phyloP scores from a whole-genome alignment of 116 monocot species.

The Papilionanthe hybrid region DNA sequence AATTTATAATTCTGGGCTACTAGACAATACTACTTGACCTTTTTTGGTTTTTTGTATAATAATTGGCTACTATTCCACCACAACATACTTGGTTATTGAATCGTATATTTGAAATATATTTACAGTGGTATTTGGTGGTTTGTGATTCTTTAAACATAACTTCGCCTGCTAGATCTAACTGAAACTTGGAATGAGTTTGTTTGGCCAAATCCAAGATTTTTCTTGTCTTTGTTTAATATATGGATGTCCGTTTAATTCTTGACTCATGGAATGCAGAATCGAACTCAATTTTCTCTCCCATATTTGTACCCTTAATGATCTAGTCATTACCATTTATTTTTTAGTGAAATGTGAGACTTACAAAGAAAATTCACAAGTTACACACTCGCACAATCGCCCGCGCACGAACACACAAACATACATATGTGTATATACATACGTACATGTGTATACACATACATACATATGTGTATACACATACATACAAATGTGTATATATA shows the following conservation, averaged over 20 bases:
- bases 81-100: not conserved
- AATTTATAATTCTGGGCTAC: not conserved
- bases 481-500: too few species aligned
- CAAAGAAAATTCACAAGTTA: not conserved
- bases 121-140: not conserved
- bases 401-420: too few species aligned
- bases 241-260: too few species aligned
- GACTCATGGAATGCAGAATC: too few species aligned
- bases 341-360: not conserved
- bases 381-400: too few species aligned
- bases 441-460: too few species aligned
- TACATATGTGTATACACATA: too few species aligned
- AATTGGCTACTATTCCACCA: not conserved
- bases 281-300: too few species aligned
- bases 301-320: too few species aligned
- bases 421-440: too few species aligned
- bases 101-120: too few species aligned
- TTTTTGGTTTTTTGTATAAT: constrained; percentile 1
- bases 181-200: not conserved
- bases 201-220: not conserved
- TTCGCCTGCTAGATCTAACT: not conserved
- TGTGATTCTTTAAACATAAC: not conserved
- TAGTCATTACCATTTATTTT: not conserved
- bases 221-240: not conserved
- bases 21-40: not conserved